Conservation (phyloP, 2,329 filamentous ascomycete species). For the Colletotrichum sp. region DNA sequence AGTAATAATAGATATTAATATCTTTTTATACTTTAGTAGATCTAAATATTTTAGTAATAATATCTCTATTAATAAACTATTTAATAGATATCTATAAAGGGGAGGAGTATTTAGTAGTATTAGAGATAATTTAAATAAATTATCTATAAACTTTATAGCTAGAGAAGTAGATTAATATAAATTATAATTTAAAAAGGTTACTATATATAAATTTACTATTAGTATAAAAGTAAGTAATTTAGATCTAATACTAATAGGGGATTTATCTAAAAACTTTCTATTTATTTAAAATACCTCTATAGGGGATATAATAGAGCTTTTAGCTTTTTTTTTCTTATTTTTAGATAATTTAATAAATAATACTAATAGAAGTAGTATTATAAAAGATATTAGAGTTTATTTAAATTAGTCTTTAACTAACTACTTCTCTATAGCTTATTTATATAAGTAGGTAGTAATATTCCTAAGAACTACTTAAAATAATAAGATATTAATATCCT, state of each 20-base stretch:
- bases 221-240: fast-evolving
- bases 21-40: fast-evolving
- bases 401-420: too few species aligned
- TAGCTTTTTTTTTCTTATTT: background rate
- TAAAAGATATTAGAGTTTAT: fast-evolving
- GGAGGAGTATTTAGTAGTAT: background rate
- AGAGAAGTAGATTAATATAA: too few species aligned
- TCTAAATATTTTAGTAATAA: fast-evolving
- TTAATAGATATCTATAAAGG: fast-evolving
- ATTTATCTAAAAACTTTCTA: too few species aligned
- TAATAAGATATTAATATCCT: background rate
- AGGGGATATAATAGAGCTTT: fast-evolving
- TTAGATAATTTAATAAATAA: background rate
- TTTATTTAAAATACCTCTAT: fast-evolving
- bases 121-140: background rate
- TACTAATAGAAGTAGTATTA: fast-evolving
- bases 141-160: background rate
- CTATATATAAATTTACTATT: too few species aligned
- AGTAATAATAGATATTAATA: background rate
- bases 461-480: background rate
- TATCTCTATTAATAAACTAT: background rate
- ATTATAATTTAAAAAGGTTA: too few species aligned
- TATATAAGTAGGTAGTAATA: background rate
- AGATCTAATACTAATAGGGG: fast-evolving
- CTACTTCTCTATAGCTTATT: background rate